phyloP scores from a whole-genome alignment of 1,284 basidiomycete species.

The Porogramme epimiltina region DNA sequence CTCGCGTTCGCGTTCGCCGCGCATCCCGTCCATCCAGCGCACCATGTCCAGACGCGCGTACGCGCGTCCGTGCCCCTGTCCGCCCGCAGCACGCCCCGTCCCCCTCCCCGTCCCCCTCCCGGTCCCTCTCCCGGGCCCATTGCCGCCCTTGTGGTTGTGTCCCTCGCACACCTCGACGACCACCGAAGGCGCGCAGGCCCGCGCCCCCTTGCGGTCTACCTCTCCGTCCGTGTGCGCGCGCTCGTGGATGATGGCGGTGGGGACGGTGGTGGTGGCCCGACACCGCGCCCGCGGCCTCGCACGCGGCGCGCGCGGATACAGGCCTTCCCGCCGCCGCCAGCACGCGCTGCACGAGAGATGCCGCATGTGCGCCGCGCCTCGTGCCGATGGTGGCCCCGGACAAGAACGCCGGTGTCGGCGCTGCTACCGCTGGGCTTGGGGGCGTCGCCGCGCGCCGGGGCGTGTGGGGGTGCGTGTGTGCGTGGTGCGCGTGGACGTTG shows the following conservation, averaged over 20 bases:
- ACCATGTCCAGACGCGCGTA: constrained; percentile 33
- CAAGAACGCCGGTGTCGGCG: constrained; percentile 23
- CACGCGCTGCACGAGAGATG: constrained; percentile 37
- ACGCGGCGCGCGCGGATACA: constrained; percentile 10
- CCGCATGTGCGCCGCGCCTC: constrained; percentile 36
- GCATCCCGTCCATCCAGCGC: constrained; percentile 22
- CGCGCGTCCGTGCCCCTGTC: constrained; percentile 25
- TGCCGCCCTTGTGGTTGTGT: too few species aligned
- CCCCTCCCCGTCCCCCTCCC: too few species aligned
- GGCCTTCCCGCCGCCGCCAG: constrained; percentile 11
- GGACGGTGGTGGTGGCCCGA: too few species aligned
- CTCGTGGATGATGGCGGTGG: too few species aligned
- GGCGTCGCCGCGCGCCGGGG: not conserved
- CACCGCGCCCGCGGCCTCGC: too few species aligned
- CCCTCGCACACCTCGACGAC: too few species aligned
- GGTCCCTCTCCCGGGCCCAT: too few species aligned
- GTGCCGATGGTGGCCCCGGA: constrained; percentile 45
- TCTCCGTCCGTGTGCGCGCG: too few species aligned
- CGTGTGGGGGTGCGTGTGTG: not conserved
- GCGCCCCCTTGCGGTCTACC: too few species aligned
- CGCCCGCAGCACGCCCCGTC: too few species aligned
- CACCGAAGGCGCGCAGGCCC: too few species aligned
- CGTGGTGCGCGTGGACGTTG: not conserved
- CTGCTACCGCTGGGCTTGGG: not conserved
- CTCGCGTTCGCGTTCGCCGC: not conserved